These are phyloP conservation scores for Volvariella surrecta DNA, from an alignment of 1,284 basidiomycete genomes.

Conservation along the genomic window DNA sequence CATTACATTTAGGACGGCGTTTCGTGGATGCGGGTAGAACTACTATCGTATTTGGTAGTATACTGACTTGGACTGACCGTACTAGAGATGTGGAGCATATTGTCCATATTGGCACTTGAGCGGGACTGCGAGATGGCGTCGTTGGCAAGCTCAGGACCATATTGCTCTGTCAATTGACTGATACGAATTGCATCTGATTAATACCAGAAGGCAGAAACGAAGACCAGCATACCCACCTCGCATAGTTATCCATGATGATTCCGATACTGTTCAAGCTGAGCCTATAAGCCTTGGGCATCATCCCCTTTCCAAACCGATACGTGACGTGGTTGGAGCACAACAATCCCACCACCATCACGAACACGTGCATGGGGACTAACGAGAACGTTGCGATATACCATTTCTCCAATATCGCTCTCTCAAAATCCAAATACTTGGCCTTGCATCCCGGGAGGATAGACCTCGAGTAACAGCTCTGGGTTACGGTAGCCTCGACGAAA, in stretches of 20 bases:
- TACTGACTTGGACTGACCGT: too few relatives aligned
- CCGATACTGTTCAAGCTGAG: constrained; percentile 44
- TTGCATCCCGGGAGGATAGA: constrained; percentile 55
- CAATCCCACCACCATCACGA: constrained; percentile 43
- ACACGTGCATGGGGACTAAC: constrained; percentile 46
- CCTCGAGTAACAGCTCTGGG: constrained; percentile 51
- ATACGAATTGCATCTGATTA: not conserved
- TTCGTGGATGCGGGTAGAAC: too few relatives aligned
- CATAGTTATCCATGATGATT: constrained; percentile 19
- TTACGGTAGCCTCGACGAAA: constrained; percentile 53
- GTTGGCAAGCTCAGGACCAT: constrained; percentile 27
- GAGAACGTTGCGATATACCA: constrained; percentile 50
- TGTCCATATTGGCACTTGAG: constrained; percentile 13
- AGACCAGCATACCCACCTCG: constrained; percentile 13
- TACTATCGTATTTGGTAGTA: too few relatives aligned
- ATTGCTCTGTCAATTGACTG: constrained; percentile 34
- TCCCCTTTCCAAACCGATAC: constrained; percentile 55
- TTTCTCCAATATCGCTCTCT: constrained; percentile 35
- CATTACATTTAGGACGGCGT: too few relatives aligned
- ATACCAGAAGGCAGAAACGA: not conserved
- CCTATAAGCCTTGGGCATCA: constrained; percentile 53
- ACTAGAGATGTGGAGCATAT: not conserved
- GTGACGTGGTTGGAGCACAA: constrained; percentile 57
- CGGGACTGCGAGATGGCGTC: constrained; percentile 21
- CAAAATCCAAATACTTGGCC: constrained; percentile 38